phyloP scores from a whole-genome alignment of 1,139 yeast genomes.

The Magnusiomyces sp. region DNA sequence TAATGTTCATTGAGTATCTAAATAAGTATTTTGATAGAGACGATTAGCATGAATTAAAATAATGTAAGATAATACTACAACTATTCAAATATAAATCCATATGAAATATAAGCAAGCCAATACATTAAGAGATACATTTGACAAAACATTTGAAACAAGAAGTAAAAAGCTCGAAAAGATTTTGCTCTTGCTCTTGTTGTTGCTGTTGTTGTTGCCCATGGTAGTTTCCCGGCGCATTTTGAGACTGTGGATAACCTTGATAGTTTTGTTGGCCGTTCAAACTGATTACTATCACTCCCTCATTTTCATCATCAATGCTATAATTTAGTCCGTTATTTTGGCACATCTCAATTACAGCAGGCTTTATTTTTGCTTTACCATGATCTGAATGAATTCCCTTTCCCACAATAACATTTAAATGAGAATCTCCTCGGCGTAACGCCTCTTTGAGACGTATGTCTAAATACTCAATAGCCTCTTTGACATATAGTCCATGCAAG shows the following conservation, averaged over 20 bases:
- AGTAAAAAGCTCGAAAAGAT: slow-evolving; percentile 18
- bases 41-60: slow-evolving; percentile 5
- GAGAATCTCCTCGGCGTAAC: slow-evolving; percentile 48
- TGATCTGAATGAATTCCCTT: slow-evolving; percentile 79
- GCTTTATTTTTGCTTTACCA: slow-evolving; percentile 81
- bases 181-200: slow-evolving; percentile 16
- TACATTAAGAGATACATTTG: not conserved
- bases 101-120: not conserved
- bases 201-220: slow-evolving; percentile 20
- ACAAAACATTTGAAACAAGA: slow-evolving; percentile 13
- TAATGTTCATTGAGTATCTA: slow-evolving; percentile 66
- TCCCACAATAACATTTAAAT: slow-evolving; percentile 65
- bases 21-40: slow-evolving; percentile 41
- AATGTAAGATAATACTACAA: slow-evolving; percentile 11
- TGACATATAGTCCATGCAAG: slow-evolving; percentile 82
- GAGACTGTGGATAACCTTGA: not conserved
- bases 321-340: slow-evolving; percentile 51
- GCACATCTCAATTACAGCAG: slow-evolving; percentile 79
- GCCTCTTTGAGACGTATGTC: slow-evolving; percentile 67
- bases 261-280: slow-evolving; percentile 30
- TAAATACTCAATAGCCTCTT: slow-evolving; percentile 75
- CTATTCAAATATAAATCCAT: slow-evolving; percentile 6
- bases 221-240: too few species aligned
- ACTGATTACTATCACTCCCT: slow-evolving; percentile 74
- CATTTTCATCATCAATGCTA: slow-evolving; percentile 57